Evolutionary conservation across 2,329 filamentous ascomycete species (phyloP).

Genomic region (Lasiodiplodia gonubiensis): DNA sequence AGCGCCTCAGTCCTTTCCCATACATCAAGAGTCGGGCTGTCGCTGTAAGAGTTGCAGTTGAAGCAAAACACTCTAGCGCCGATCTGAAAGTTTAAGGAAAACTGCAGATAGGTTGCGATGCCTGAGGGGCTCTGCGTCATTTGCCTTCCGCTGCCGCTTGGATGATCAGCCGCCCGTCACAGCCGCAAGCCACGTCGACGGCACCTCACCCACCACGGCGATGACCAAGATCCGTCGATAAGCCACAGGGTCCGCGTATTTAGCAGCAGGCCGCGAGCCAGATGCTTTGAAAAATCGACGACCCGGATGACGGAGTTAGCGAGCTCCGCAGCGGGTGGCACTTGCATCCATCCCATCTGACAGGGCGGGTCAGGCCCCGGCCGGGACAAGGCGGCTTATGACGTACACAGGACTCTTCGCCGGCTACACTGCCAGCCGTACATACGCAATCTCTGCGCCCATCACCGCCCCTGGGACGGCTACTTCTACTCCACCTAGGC

Average conservation of each 20-base stretch:
- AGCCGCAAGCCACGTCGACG: conserved; percentile 22
- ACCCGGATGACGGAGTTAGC: conserved; percentile 8
- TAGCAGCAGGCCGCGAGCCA: not conserved
- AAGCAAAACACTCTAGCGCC: too few relatives aligned
- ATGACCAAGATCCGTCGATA: not conserved
- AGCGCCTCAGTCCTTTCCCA: not conserved
- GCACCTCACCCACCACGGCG: not conserved
- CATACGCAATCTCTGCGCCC: conserved; percentile 24
- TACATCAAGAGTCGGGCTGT: not conserved
- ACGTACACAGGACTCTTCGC: not conserved
- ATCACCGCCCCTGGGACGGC: not conserved
- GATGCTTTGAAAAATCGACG: not conserved
- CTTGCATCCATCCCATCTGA: not conserved
- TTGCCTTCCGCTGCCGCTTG: not conserved
- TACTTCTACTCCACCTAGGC: conserved; percentile 17
- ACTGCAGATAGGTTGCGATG: not conserved
- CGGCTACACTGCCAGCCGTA: conserved; percentile 23
- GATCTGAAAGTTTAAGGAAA: too few relatives aligned
- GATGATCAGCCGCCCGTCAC: conserved; percentile 18
- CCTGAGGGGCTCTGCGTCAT: conserved; percentile 20
- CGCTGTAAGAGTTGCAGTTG: not conserved
- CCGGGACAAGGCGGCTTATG: conserved; percentile 21
- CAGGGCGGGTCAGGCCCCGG: not conserved
- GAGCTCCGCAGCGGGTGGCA: conserved; percentile 10
- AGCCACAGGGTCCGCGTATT: conserved; percentile 15